Percentiles rank a stretch among this genome's conserved stretches.
Conservation (phyloP, 2,329 filamentous ascomycete species). For the Monilinia polystroma region DNA sequence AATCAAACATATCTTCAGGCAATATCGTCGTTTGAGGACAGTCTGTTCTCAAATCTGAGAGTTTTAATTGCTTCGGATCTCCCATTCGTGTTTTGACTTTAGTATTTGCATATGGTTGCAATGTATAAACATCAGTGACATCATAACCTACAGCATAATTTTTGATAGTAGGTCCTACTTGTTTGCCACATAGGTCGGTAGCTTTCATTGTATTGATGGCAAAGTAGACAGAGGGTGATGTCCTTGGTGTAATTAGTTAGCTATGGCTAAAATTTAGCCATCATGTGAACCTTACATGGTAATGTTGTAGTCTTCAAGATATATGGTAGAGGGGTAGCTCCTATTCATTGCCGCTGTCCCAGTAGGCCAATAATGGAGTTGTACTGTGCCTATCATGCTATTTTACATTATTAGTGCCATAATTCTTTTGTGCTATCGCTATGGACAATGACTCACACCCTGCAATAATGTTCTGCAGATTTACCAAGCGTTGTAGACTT, state of each 20-base stretch:
- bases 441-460: slow-evolving; percentile 13
- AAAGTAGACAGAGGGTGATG: slow-evolving; percentile 44
- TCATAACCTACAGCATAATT: slow-evolving; percentile 39
- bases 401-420: not conserved
- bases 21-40: slow-evolving; percentile 20
- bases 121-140: slow-evolving; percentile 42
- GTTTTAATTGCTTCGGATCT: slow-evolving; percentile 39
- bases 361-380: slow-evolving; percentile 29
- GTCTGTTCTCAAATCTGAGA: slow-evolving; percentile 31
- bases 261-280: not conserved
- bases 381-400: slow-evolving; percentile 24
- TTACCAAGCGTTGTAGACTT: not conserved
- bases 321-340: slow-evolving; percentile 26
- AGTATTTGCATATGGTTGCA: slow-evolving; percentile 32
- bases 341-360: slow-evolving; percentile 19
- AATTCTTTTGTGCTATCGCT: not conserved
- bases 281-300: slow-evolving; percentile 22
- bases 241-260: slow-evolving; percentile 31
- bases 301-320: slow-evolving; percentile 20
- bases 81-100: slow-evolving; percentile 25
- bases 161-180: slow-evolving; percentile 37
- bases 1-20: not conserved
- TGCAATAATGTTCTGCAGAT: slow-evolving; percentile 12
- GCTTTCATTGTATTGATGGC: slow-evolving; percentile 42
- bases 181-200: slow-evolving; percentile 37